A percentile compares a stretch with the other conserved stretches of the same genome.
These are phyloP conservation scores for Vigna unguiculata DNA, from an alignment of 306 rosid species.

Conservation along the genomic window DNA sequence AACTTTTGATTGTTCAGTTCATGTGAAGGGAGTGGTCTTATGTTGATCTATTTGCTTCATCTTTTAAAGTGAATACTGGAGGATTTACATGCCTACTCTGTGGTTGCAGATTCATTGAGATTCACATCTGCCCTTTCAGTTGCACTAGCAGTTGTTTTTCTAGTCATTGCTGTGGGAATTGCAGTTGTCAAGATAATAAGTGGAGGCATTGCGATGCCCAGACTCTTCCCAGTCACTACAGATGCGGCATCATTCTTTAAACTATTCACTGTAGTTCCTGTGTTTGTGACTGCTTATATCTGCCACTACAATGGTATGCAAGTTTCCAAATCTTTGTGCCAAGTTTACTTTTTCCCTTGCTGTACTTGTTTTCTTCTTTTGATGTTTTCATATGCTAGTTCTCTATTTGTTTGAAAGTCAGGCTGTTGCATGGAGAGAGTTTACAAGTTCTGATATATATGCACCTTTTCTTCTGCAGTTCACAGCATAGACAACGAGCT, in stretches of 20 bases:
- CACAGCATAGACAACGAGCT: conserved; percentile 94
- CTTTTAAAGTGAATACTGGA: conserved; percentile 22
- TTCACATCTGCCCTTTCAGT: conserved; percentile 90
- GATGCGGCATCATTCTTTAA: conserved; percentile 62
- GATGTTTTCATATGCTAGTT: conserved; percentile 21
- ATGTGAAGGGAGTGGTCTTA: conserved; percentile 4
- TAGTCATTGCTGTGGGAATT: conserved; percentile 88
- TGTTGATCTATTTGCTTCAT: conserved; percentile 13
- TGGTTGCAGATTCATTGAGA: conserved; percentile 89
- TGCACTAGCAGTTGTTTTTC: conserved; percentile 82
- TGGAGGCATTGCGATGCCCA: conserved; percentile 81
- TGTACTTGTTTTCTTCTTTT: conserved; percentile 22
- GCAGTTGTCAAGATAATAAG: conserved; percentile 71
- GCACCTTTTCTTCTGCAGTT: conserved; percentile 63
- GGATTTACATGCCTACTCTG: conserved; percentile 41
- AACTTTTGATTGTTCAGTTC: not conserved
- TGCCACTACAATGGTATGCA: conserved; percentile 89
- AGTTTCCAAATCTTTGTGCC: conserved; percentile 34
- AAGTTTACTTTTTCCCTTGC: conserved; percentile 18
- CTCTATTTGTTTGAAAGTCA: conserved; percentile 9
- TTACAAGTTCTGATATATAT: conserved; percentile 33
- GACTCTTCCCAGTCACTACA: conserved; percentile 66
- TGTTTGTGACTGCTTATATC: conserved; percentile 88
- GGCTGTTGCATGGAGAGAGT: not conserved
- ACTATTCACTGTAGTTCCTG: conserved; percentile 88